phyloP scores from a whole-genome alignment of 305 asterid species.

The Plantago coronopus region DNA sequence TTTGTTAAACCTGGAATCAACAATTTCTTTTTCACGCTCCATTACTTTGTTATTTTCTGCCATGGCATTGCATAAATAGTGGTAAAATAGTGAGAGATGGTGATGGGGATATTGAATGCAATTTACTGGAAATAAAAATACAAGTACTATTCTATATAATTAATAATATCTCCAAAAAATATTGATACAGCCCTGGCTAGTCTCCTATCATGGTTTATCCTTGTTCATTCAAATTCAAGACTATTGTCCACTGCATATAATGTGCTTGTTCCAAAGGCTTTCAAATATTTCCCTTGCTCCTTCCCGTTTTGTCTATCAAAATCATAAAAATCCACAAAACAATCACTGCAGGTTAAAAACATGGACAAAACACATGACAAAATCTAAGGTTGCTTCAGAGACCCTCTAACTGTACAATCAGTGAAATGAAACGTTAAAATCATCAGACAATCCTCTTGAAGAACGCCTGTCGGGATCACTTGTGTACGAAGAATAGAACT shows the following conservation, averaged over 20 bases:
- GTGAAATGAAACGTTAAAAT: conserved; percentile 20
- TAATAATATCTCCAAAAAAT: no score
- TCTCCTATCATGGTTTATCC: no score
- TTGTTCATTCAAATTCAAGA: no score
- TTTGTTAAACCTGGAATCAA: no score
- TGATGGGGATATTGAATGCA: no score
- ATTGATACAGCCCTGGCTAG: no score
- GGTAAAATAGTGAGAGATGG: no score
- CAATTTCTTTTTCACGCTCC: no score
- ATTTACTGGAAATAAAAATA: no score
- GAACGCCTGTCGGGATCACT: conserved; percentile 35
- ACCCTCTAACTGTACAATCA: conserved; percentile 2
- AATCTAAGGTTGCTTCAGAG: background rate
- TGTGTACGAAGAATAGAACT: conserved; percentile 25
- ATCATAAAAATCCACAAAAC: background rate
- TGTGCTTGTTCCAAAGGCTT: background rate
- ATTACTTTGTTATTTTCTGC: no score
- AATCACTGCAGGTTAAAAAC: background rate
- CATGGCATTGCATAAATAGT: no score
- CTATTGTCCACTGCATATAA: background rate
- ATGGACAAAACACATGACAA: background rate
- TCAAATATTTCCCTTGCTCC: background rate
- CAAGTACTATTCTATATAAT: no score
- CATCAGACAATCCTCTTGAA: conserved; percentile 40
- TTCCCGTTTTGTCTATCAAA: background rate